phyloP scores from a whole-genome alignment of 1,284 basidiomycete species.

The Chalciporus sp. region DNA sequence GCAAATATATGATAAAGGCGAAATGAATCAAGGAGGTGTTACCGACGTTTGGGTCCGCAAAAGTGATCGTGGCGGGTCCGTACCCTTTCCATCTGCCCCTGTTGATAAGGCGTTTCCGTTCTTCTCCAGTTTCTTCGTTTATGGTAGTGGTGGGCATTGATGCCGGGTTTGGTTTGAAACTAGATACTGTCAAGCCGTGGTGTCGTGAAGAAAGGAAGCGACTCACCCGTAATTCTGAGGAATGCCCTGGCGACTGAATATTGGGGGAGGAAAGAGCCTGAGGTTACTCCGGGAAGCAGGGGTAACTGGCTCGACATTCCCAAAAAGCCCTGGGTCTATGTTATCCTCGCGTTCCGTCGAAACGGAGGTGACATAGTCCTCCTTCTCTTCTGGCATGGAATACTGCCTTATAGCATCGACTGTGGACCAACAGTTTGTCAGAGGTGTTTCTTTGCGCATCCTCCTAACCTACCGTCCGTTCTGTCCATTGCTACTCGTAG shows the following conservation, averaged over 20 bases:
- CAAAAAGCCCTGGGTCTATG: constrained; percentile 37
- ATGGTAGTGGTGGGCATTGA: constrained; percentile 67
- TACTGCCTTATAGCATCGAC: constrained; percentile 76
- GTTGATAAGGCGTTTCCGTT: constrained; percentile 79
- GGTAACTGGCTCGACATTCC: constrained; percentile 8
- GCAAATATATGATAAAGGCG: constrained; percentile 3
- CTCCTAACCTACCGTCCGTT: constrained; percentile 67
- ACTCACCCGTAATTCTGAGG: constrained; percentile 77
- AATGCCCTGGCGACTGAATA: constrained; percentile 79
- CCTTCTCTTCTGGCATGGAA: constrained; percentile 63
- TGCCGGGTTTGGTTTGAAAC: constrained; percentile 76
- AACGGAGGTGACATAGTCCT: constrained; percentile 52
- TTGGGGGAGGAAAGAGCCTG: constrained; percentile 77
- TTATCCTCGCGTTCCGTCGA: constrained; percentile 30
- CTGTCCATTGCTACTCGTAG: constrained; percentile 73
- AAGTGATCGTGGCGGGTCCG: constrained; percentile 70
- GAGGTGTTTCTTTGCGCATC: constrained; percentile 10
- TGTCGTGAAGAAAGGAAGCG: neutral
- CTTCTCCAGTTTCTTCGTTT: constrained; percentile 78
- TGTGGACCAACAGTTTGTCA: constrained; percentile 32
- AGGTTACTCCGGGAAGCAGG: constrained; percentile 52
- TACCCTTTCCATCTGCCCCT: constrained; percentile 79
- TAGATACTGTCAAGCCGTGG: constrained; percentile 31
- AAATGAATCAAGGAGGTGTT: neutral
- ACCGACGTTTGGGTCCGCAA: constrained; percentile 59